phyloP scores from a whole-genome alignment of 495 filamentous ascomycete species.

The Penicillium silybi region DNA sequence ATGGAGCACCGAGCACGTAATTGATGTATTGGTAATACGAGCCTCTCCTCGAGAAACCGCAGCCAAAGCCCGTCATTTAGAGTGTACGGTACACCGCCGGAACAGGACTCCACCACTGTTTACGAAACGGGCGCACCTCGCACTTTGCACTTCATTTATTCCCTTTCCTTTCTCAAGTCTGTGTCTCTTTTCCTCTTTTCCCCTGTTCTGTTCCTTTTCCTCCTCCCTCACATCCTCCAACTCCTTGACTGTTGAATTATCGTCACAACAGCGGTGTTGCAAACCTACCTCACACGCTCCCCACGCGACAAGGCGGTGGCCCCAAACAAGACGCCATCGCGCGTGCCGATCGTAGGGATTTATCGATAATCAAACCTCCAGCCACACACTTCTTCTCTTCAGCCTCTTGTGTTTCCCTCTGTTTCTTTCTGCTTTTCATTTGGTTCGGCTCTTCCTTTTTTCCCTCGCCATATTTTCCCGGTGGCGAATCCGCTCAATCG shows the following conservation, averaged over 20 bases:
- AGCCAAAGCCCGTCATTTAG: not conserved
- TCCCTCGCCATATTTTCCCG: slow-evolving; percentile 18
- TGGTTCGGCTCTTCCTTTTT: not conserved
- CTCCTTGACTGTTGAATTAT: not conserved
- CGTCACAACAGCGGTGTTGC: no score
- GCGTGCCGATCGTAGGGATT: slow-evolving; percentile 29
- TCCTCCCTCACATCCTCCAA: not conserved
- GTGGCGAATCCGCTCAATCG: slow-evolving; percentile 34
- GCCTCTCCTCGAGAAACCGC: not conserved
- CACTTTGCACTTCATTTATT: slow-evolving; percentile 3
- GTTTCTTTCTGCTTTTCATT: not conserved
- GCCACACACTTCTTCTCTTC: slow-evolving; percentile 16
- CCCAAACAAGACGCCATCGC: slow-evolving; percentile 35
- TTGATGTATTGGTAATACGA: slow-evolving; percentile 23
- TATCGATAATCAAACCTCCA: slow-evolving; percentile 34
- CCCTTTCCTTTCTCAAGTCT: slow-evolving; percentile 5
- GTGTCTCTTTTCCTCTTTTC: slow-evolving; percentile 2
- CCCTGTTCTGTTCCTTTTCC: slow-evolving; percentile 1
- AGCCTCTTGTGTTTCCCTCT: not conserved
- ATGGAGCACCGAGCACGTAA: slow-evolving; percentile 1
- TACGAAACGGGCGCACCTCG: slow-evolving; percentile 20
- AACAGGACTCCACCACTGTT: slow-evolving; percentile 25
- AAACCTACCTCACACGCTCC: slow-evolving; percentile 14
- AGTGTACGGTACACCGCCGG: slow-evolving; percentile 16
- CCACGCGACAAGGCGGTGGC: slow-evolving; percentile 36